A percentile compares a stretch with the other conserved stretches of the same genome.
Evolutionary conservation across 176 grass and related monocot genomes (phyloP).

Genomic region (Luzula sylvatica): DNA sequence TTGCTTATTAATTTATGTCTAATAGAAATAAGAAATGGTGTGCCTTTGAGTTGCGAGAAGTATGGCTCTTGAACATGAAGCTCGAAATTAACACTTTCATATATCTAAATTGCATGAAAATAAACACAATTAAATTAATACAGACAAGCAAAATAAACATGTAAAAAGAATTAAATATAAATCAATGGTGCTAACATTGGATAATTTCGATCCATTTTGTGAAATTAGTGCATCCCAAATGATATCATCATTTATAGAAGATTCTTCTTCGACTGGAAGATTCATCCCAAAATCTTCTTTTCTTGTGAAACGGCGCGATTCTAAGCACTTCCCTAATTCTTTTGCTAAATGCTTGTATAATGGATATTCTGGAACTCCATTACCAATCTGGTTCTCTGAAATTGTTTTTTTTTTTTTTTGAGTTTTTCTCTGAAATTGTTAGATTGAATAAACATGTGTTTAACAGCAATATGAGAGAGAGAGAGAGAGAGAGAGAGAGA

Average conservation of each 20-base stretch:
- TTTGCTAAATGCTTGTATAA: conserved; percentile 42
- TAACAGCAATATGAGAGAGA: no score
- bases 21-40: background rate
- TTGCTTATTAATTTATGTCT: background rate
- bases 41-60: conserved; percentile 80
- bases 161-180: background rate
- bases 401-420: no score
- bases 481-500: no score
- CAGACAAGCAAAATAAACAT: background rate
- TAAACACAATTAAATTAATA: no score
- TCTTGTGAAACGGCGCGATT: conserved; percentile 24
- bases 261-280: conserved; percentile 24
- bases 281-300: conserved; percentile 1
- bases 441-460: no score
- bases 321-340: conserved; percentile 19
- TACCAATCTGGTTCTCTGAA: conserved; percentile 11
- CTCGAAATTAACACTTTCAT: conserved; percentile 42
- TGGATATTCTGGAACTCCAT: conserved; percentile 32
- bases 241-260: conserved; percentile 20
- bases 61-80: conserved; percentile 94
- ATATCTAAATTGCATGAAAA: conserved; percentile 38
- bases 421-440: no score
- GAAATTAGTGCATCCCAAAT: conserved; percentile 36
- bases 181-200: conserved; percentile 26
- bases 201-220: conserved; percentile 40